Percentiles rank a stretch among this genome's conserved stretches.
Conservation (phyloP, 108 stramenopile species). For the Cyclotella cryptica region DNA sequence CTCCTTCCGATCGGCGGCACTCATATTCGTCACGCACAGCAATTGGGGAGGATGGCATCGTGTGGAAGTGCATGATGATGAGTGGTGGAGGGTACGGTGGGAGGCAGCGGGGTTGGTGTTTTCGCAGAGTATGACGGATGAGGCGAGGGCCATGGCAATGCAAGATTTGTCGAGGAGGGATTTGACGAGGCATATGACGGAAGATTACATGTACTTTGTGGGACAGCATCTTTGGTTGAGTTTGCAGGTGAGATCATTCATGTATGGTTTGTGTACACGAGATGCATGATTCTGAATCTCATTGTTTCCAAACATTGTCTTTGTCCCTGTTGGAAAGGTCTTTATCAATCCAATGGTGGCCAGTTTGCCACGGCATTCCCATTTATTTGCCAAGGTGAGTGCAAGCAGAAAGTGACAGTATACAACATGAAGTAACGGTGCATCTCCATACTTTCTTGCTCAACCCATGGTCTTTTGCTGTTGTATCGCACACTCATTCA, state of each 20-base stretch:
- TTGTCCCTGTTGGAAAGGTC: conserved; percentile 20
- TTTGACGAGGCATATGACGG: conserved; percentile 25
- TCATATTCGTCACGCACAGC: conserved; percentile 81
- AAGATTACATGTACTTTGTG: conserved; percentile 25
- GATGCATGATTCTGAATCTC: neutral
- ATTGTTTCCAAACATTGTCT: neutral
- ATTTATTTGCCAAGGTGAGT: conserved; percentile 64
- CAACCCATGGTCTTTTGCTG: no score
- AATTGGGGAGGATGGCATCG: no score
- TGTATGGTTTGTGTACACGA: no score
- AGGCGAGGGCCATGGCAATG: conserved; percentile 38
- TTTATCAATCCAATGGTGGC: conserved; percentile 67
- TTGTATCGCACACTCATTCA: no score
- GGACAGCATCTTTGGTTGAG: conserved; percentile 59
- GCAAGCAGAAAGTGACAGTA: no score
- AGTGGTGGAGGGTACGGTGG: conserved; percentile 77
- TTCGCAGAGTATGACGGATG: conserved; percentile 46
- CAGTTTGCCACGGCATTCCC: conserved; percentile 62
- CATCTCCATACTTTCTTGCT: neutral
- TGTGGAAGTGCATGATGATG: conserved; percentile 56
- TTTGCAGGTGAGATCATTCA: conserved; percentile 19
- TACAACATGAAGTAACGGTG: conserved; percentile 1
- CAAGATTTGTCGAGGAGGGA: conserved; percentile 34
- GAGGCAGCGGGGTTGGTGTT: no score
- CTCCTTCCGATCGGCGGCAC: conserved; percentile 78